Base-by-base conservation (phyloP, 139 green algal genomes). In the Tetraselmis striata region DNA sequence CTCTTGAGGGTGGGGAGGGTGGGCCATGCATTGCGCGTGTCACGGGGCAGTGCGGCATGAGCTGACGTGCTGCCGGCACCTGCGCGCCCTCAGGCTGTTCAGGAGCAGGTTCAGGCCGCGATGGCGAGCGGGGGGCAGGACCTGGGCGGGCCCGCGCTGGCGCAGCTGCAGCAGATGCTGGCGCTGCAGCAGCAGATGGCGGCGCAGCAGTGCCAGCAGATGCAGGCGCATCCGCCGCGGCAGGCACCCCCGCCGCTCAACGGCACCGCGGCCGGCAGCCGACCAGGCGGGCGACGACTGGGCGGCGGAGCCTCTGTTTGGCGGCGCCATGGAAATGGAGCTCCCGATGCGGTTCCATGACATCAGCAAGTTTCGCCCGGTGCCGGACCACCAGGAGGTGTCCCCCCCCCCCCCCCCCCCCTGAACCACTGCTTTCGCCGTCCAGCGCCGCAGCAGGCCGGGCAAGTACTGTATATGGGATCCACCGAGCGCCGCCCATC, bases 321-420 rank as follows among this genome's bases (percentile, higher is more conserved):
- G 91, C 25, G 91, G 89, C 0, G 91, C 91, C 1, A 83, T 89
- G 18, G 31, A 81, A n/a, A 32, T 87, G 2, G 24, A 25, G 1
- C 77, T 94, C 2, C 91, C 91, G 1, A n/a, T 59, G 23, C 79
- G 85, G 2, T 88, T 94, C 59, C 11, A 80, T 11, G 91, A 94
- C 74, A 80, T 95, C 28, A 85, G 59, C 18, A 85, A 94, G 75
- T 90, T 94, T 58, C 45, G 91, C 28, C 86, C 86, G 0, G 85
- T 94, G 23, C 91, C 91, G 1, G 91, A 94, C 75, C 84, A 94
- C 26, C 91, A 94, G 79, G 91, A 94, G 85, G 88, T 90, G 25
- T 25, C 83, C 85, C 74, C 83, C 86, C 81, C 59, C 83, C 32
- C 26, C 31, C 25, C 79, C 86, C 78, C 81, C 86, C n/a, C n/a